phyloP scores from a whole-genome alignment of 305 asterid genomes.

The Striga hermonthica region DNA sequence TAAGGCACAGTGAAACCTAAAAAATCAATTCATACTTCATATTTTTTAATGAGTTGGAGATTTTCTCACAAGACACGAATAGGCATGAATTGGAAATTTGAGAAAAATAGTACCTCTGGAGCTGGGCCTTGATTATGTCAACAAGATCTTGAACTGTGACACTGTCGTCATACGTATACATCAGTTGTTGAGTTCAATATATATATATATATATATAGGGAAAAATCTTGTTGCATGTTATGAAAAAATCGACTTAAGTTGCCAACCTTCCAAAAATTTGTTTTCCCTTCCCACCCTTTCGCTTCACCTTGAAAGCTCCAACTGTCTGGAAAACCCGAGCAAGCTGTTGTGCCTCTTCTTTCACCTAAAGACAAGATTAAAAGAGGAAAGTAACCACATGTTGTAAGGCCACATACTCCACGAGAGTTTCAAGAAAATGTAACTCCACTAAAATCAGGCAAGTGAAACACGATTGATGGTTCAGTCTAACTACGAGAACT shows the following conservation, averaged over 20 bases:
- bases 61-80: too few species aligned
- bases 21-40: too few species aligned
- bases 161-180: conserved; percentile 42
- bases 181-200: conserved; percentile 23
- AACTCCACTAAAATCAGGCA: conserved; percentile 21
- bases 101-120: conserved; percentile 60
- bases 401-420: conserved; percentile 17
- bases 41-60: too few species aligned
- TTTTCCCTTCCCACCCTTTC: conserved; percentile 94
- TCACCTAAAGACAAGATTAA: conserved; percentile 50
- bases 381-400: background rate
- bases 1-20: too few species aligned
- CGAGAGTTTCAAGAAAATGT: conserved; percentile 8
- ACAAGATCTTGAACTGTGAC: conserved; percentile 97
- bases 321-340: conserved; percentile 81
- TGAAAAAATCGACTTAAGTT: conserved; percentile 17
- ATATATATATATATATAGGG: background rate
- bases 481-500: conserved; percentile 7
- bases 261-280: conserved; percentile 79
- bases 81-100: background rate
- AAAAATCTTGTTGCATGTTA: conserved; percentile 8
- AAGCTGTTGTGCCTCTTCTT: conserved; percentile 91
- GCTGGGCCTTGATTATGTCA: conserved; percentile 92
- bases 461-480: conserved; percentile 2
- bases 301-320: conserved; percentile 97